A percentile compares a stretch with the other conserved stretches of the same genome.
phyloP scores from a whole-genome alignment of 176 grass and related monocot genomes.

The Zea mays region DNA sequence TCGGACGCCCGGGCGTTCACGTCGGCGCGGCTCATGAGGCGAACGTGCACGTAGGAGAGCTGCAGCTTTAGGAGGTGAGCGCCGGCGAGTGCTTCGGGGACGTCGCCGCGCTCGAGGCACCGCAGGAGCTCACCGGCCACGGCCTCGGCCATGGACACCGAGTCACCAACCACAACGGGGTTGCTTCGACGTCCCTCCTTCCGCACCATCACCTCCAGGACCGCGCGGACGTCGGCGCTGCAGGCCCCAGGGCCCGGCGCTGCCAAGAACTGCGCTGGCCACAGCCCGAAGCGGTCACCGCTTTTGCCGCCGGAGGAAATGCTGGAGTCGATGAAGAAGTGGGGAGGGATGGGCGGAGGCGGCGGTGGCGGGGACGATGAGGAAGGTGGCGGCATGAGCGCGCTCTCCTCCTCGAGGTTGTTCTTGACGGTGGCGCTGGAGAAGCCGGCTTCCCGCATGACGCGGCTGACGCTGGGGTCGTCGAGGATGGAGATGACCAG shows the following conservation, averaged over 20 bases:
- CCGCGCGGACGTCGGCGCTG: conserved; percentile 52
- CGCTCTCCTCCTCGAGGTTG: conserved; percentile 72
- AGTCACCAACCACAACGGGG: conserved; percentile 73
- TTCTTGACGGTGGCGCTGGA: conserved; percentile 78
- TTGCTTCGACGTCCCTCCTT: conserved; percentile 52
- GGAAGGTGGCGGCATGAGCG: conserved; percentile 14
- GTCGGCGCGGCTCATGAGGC: conserved; percentile 62
- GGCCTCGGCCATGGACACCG: conserved; percentile 56
- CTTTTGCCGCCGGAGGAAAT: background rate
- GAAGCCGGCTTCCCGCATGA: conserved; percentile 93
- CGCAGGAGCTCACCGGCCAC: conserved; percentile 58
- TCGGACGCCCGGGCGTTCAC: conserved; percentile 59
- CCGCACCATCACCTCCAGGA: conserved; percentile 70
- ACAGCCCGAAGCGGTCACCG: conserved; percentile 45
- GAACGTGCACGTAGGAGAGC: conserved; percentile 79
- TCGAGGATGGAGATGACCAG: conserved; percentile 91
- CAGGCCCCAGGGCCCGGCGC: background rate
- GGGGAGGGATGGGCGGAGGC: conserved; percentile 18
- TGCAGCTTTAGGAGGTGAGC: conserved; percentile 68
- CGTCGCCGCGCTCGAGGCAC: conserved; percentile 69
- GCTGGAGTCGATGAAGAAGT: conserved; percentile 42
- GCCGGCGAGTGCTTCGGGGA: conserved; percentile 61
- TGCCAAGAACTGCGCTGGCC: conserved; percentile 57
- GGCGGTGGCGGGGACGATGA: conserved; percentile 10
- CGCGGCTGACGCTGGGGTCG: conserved; percentile 88